Conservation (phyloP, 2,329 filamentous ascomycete genomes). For the Sarocladiaceae sp. region DNA sequence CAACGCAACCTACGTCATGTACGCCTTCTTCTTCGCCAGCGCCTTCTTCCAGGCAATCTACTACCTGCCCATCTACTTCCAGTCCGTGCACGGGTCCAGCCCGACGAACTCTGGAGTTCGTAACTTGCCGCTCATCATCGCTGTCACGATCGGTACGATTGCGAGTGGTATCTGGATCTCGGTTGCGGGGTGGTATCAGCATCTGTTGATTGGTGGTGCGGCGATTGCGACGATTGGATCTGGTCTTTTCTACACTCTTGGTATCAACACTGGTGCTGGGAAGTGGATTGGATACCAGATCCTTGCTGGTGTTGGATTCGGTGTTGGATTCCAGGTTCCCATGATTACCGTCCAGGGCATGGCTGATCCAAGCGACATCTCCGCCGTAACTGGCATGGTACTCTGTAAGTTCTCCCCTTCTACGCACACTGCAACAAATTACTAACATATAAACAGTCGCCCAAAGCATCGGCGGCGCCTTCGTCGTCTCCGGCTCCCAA, state of each 20-base stretch:
- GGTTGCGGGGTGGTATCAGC: constrained; percentile 36
- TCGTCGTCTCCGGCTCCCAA: constrained; percentile 45
- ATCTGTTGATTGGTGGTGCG: constrained; percentile 40
- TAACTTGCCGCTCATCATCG: constrained; percentile 10
- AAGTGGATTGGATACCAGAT: constrained; percentile 53
- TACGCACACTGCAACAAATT: neutral
- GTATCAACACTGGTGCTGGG: constrained; percentile 31
- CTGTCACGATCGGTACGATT: neutral
- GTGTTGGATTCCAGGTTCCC: constrained; percentile 42
- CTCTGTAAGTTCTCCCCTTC: constrained; percentile 28
- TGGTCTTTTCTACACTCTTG: constrained; percentile 38
- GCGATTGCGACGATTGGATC: constrained; percentile 38
- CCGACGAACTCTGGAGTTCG: constrained; percentile 9
- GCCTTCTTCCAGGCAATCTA: constrained; percentile 17
- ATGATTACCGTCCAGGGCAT: constrained; percentile 45
- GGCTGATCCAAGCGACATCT: constrained; percentile 36
- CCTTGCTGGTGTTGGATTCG: constrained; percentile 43
- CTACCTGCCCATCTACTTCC: constrained; percentile 45
- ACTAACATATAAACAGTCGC: constrained; percentile 28
- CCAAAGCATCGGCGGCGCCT: constrained; percentile 47
- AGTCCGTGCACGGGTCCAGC: constrained; percentile 34
- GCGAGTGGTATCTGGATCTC: constrained; percentile 24
- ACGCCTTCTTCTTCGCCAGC: constrained; percentile 26
- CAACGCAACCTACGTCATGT: constrained; percentile 27
- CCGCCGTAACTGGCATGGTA: constrained; percentile 43